These are phyloP conservation scores for Candida gigantensis DNA, from an alignment of 1,139 yeast species.

Conservation along the genomic window DNA sequence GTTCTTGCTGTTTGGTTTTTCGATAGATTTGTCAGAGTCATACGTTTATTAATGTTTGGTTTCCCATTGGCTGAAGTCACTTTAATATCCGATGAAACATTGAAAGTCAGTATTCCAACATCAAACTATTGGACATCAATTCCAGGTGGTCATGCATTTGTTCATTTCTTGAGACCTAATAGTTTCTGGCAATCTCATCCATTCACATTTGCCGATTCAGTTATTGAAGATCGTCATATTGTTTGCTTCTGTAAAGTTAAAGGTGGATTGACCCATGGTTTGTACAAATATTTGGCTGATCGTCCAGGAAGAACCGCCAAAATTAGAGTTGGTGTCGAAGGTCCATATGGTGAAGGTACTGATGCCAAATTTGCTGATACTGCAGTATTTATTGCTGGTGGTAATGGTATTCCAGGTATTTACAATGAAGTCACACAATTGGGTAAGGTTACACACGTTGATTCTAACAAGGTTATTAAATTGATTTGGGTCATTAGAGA, in stretches of 20 bases:
- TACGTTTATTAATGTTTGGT: constrained; percentile 38
- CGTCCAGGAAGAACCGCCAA: constrained; percentile 28
- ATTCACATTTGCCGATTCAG: constrained; percentile 25
- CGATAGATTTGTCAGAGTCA: constrained; percentile 44
- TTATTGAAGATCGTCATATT: constrained; percentile 19
- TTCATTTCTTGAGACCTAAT: constrained; percentile 42
- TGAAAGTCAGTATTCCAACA: constrained; percentile 41
- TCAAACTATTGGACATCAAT: constrained; percentile 42
- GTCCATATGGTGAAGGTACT: constrained; percentile 41
- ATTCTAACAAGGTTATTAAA: constrained; percentile 24
- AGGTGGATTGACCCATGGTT: constrained; percentile 38
- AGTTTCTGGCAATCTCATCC: constrained; percentile 50
- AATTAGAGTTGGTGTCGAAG: constrained; percentile 40
- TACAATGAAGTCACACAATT: constrained; percentile 35
- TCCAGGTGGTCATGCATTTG: constrained; percentile 56
- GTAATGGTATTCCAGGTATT: constrained; percentile 47
- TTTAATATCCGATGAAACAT: constrained; percentile 39
- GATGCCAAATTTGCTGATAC: constrained; percentile 31
- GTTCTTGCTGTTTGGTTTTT: constrained; percentile 44
- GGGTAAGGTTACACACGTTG: constrained; percentile 15
- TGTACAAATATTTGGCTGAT: constrained; percentile 29
- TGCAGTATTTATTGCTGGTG: constrained; percentile 47
- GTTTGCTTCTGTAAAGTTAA: constrained; percentile 36
- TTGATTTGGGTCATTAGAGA: constrained; percentile 40
- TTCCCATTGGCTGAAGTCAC: constrained; percentile 36